Evolutionary conservation across 257 asterid genomes (phyloP).

Genomic region (Fraxinus pennsylvanica): DNA sequence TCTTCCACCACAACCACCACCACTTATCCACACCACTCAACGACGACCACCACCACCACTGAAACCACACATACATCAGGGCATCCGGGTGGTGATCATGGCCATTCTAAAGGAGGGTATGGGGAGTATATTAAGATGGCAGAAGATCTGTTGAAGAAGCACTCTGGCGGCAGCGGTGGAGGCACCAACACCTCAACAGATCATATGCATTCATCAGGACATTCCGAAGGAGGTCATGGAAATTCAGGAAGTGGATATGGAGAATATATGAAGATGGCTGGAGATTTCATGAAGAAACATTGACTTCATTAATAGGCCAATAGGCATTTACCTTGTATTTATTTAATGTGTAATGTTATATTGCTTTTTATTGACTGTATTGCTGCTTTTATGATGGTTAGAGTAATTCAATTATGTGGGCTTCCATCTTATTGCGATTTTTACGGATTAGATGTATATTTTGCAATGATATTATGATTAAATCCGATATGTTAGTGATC

Average conservation of each 20-base stretch:
- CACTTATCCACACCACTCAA: constrained; percentile 4
- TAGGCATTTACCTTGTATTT: neutral
- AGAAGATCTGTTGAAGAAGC: constrained; percentile 30
- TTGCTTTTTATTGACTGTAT: neutral
- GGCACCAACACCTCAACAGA: neutral
- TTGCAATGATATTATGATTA: no score
- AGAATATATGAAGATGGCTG: constrained; percentile 43
- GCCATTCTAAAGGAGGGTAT: constrained; percentile 21
- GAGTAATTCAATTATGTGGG: no score
- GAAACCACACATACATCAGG: constrained; percentile 17
- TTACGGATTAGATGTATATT: no score
- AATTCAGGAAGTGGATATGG: constrained; percentile 21
- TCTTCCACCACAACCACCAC: constrained; percentile 20
- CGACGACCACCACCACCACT: constrained; percentile 24
- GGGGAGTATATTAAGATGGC: constrained; percentile 34
- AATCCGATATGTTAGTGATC: no score
- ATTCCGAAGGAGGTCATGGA: neutral
- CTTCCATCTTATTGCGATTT: no score
- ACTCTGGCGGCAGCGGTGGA: constrained; percentile 4
- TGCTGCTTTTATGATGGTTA: neutral
- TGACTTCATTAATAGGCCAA: neutral
- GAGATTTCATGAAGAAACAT: constrained; percentile 30
- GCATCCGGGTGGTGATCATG: constrained; percentile 11
- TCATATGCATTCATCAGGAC: neutral
- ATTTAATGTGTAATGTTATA: neutral